phyloP scores from a whole-genome alignment of 305 asterid species.

The Rubia peregrina region DNA sequence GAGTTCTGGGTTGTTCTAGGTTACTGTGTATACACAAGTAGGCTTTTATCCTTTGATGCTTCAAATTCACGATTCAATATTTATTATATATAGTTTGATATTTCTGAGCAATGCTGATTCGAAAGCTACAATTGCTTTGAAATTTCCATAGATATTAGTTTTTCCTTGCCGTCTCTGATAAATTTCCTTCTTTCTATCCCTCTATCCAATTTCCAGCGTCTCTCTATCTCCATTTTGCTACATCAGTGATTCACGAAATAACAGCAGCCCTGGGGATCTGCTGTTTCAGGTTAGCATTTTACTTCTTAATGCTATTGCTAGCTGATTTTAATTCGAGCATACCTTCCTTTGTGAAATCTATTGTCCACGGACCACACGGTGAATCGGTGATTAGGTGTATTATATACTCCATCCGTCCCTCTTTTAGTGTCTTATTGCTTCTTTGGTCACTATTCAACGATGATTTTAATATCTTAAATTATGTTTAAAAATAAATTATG shows the following conservation, averaged over 20 bases:
- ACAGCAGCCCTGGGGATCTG: conserved; percentile 79
- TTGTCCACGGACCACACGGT: neutral
- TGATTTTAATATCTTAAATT: too few relatives aligned
- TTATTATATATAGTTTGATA: neutral
- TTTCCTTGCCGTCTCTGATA: neutral
- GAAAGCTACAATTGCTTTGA: neutral
- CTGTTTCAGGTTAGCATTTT: conserved; percentile 71
- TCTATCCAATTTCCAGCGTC: conserved; percentile 30
- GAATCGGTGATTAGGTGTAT: neutral
- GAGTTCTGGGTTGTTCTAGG: conserved; percentile 86
- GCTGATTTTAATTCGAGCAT: neutral
- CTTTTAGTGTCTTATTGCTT: too few relatives aligned
- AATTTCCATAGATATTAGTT: neutral
- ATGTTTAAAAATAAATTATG: too few relatives aligned
- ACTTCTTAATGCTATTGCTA: neutral
- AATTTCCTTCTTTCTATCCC: conserved; percentile 13
- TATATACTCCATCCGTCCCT: too few relatives aligned
- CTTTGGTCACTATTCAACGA: too few relatives aligned
- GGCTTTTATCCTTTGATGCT: conserved; percentile 7
- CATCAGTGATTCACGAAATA: conserved; percentile 79
- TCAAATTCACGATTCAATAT: neutral
- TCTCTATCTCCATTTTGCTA: conserved; percentile 72
- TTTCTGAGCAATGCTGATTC: neutral
- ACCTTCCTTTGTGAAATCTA: neutral
- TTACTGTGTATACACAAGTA: conserved; percentile 62